These are phyloP conservation scores for Durusdinium trenchii DNA, from an alignment of 73 alveolate species.

Conservation along the genomic window DNA sequence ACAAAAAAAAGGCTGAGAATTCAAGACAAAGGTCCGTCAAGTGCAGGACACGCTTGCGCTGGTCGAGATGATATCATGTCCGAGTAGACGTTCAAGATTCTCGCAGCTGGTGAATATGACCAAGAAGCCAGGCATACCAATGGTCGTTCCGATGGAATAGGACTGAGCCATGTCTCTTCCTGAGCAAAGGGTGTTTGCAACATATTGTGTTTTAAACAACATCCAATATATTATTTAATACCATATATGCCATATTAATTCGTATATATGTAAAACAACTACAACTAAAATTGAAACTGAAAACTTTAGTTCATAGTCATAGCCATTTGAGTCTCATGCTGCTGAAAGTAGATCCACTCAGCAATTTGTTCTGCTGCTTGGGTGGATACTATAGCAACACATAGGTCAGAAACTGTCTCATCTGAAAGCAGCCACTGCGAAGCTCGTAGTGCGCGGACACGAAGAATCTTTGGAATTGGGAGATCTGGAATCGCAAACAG, in stretches of 20 bases:
- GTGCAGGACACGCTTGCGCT: not conserved
- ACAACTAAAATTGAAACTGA: not conserved
- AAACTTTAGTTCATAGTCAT: not conserved
- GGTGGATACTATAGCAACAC: not conserved
- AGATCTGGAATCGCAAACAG: not conserved
- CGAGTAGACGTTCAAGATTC: not conserved
- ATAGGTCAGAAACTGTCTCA: not conserved
- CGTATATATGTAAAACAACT: not conserved
- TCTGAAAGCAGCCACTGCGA: not conserved
- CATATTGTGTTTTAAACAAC: not conserved
- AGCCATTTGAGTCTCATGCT: not conserved
- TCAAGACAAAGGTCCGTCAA: conserved; percentile 36
- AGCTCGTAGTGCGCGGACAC: not conserved
- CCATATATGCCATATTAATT: not conserved
- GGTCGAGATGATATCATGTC: not conserved
- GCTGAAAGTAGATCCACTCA: not conserved
- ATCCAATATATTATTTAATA: not conserved
- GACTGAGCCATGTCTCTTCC: not conserved
- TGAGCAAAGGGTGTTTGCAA: not conserved
- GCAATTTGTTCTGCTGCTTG: not conserved
- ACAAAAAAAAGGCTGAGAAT: no score
- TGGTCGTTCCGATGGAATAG: not conserved
- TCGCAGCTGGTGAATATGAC: not conserved
- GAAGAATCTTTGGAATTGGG: conserved; percentile 7
- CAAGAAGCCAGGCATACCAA: not conserved